Evolutionary conservation across 306 rosid genomes (phyloP).

Genomic region (Chamaecrista fasciculata): DNA sequence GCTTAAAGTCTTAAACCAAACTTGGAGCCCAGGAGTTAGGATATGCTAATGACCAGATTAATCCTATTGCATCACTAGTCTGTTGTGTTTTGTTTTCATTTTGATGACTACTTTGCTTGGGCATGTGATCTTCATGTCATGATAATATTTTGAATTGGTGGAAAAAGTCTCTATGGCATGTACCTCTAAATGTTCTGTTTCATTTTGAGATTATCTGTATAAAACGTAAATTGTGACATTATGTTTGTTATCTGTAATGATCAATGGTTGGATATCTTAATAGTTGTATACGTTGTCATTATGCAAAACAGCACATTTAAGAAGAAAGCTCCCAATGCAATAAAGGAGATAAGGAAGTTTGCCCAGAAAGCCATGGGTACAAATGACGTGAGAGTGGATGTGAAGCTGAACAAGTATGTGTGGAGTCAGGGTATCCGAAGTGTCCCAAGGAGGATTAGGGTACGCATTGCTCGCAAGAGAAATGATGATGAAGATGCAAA

Average conservation of each 20-base stretch:
- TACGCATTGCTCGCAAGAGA: conserved; percentile 88
- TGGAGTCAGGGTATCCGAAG: conserved; percentile 96
- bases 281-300: not conserved
- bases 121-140: not conserved
- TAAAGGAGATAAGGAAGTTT: conserved; percentile 89
- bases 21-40: not conserved
- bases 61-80: not conserved
- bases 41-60: not conserved
- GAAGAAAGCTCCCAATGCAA: conserved; percentile 92
- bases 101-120: not conserved
- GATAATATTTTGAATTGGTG: not conserved
- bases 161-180: not conserved
- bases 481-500: conserved; percentile 92
- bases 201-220: not conserved
- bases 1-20: not conserved
- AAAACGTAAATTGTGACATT: not conserved
- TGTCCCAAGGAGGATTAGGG: conserved; percentile 86
- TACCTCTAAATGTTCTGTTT: not conserved
- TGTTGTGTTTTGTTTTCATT: not conserved
- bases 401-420: conserved; percentile 76
- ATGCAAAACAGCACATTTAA: conserved; percentile 64
- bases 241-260: not conserved
- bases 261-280: not conserved
- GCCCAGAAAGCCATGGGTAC: conserved; percentile 92
- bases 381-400: conserved; percentile 81